Conservation (phyloP, 768 basidiomycete species). For the Rhizopogon sp. region DNA sequence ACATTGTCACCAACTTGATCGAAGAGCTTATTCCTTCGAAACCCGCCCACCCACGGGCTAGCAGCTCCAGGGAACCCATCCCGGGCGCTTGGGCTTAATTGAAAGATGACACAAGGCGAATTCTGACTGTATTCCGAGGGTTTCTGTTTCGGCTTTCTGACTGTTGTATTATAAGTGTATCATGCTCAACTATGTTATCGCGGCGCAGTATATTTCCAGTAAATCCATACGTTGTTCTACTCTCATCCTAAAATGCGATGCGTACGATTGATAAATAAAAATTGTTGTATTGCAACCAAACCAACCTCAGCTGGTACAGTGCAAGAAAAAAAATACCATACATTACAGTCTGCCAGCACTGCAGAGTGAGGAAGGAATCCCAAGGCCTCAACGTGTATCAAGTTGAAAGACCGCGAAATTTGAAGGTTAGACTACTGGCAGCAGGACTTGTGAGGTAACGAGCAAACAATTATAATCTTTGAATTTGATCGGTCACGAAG, state of each 20-base stretch:
- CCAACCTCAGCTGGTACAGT: too few relatives aligned
- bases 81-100: slow-evolving; percentile 44
- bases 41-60: slow-evolving; percentile 32
- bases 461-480: too few relatives aligned
- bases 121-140: background rate
- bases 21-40: slow-evolving; percentile 49
- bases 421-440: too few relatives aligned
- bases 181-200: background rate
- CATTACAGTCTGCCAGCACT: too few relatives aligned
- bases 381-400: background rate
- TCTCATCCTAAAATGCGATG: too few relatives aligned
- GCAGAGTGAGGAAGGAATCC: background rate
- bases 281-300: too few relatives aligned
- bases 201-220: background rate
- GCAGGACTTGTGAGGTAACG: background rate
- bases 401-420: background rate
- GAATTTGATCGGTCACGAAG: background rate
- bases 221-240: background rate
- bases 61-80: slow-evolving; percentile 26
- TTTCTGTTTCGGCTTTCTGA: background rate
- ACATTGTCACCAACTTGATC: slow-evolving; percentile 58
- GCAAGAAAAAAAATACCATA: too few relatives aligned
- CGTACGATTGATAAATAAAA: too few relatives aligned
- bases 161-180: background rate
- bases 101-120: background rate